A percentile compares a stretch with the other conserved stretches of the same genome.
phyloP scores from a whole-genome alignment of 768 basidiomycete species.

The Gyrodon lividus region DNA sequence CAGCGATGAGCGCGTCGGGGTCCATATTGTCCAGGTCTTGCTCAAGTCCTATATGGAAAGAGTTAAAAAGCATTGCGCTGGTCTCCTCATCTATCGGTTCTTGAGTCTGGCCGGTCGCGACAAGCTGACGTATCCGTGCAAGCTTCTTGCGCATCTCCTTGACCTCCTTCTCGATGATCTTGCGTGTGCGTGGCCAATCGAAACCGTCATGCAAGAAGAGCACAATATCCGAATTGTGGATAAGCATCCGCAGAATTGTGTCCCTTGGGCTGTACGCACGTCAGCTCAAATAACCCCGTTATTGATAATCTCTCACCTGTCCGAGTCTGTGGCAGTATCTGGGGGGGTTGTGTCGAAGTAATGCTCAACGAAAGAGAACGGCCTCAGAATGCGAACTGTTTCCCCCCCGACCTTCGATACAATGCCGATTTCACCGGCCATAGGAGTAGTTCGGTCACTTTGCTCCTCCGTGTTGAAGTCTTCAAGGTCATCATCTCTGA shows the following conservation, averaged over 20 bases:
- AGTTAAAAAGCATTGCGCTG: conserved; percentile 85
- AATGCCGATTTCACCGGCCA: conserved; percentile 37
- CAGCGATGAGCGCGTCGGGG: conserved; percentile 75
- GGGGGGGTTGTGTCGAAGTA: conserved; percentile 68
- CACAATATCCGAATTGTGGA: conserved; percentile 61
- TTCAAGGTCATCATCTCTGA: conserved; percentile 71
- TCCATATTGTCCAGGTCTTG: conserved; percentile 74
- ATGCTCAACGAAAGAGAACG: conserved; percentile 68
- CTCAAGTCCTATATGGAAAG: conserved; percentile 89
- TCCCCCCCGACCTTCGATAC: conserved; percentile 75
- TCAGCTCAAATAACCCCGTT: conserved; percentile 4
- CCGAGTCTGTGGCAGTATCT: conserved; percentile 44
- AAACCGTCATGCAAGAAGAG: conserved; percentile 90
- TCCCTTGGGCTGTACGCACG: conserved; percentile 39
- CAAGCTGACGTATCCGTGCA: conserved; percentile 86
- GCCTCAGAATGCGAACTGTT: conserved; percentile 75
- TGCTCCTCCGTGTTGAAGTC: conserved; percentile 49
- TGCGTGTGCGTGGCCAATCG: conserved; percentile 87
- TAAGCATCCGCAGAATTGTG: conserved; percentile 49
- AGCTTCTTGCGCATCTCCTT: conserved; percentile 85
- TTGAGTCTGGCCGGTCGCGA: conserved; percentile 85
- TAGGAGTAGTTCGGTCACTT: conserved; percentile 11
- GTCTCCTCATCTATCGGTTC: conserved; percentile 73
- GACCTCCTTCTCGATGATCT: conserved; percentile 82
- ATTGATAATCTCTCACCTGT: conserved; percentile 41